Percentiles rank a stretch among this genome's conserved stretches.
Evolutionary conservation across 2,329 filamentous ascomycete species (phyloP).

Genomic region (Triangularia setosa): DNA sequence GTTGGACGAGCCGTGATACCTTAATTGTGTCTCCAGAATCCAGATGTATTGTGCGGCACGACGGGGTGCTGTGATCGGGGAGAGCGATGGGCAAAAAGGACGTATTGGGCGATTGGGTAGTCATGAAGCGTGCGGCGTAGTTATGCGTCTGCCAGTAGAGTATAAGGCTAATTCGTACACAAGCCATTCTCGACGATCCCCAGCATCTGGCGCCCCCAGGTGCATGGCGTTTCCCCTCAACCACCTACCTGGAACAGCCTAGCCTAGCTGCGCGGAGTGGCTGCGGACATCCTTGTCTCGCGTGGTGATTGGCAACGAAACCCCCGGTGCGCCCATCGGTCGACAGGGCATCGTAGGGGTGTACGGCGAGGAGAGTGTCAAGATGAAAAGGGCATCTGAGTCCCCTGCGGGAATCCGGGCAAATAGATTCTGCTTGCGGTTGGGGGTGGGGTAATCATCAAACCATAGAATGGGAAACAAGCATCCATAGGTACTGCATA

Average conservation of each 20-base stretch:
- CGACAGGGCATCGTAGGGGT: slow-evolving; percentile 3
- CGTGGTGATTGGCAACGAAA: slow-evolving; percentile 20
- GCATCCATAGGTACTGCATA: no score
- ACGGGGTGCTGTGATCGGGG: slow-evolving; percentile 3
- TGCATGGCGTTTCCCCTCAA: slow-evolving; percentile 19
- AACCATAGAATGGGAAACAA: background rate
- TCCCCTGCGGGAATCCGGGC: background rate
- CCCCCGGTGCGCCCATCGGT: slow-evolving; percentile 13
- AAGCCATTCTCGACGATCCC: slow-evolving; percentile 2
- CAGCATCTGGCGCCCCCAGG: slow-evolving; percentile 12
- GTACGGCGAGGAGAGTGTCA: background rate
- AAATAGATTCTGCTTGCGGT: background rate
- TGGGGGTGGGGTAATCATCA: background rate
- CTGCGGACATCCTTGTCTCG: slow-evolving; percentile 14
- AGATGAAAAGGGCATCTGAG: no score
- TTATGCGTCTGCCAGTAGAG: background rate
- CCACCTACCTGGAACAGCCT: slow-evolving; percentile 33
- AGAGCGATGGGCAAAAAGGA: slow-evolving; percentile 3
- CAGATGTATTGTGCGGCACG: slow-evolving; percentile 8
- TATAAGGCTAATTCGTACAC: background rate
- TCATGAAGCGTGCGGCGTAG: background rate
- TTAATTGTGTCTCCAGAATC: background rate
- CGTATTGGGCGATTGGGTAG: background rate
- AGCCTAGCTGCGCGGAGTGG: slow-evolving; percentile 27
- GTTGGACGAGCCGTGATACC: no score